A percentile compares a stretch with the other conserved stretches of the same genome.
Evolutionary conservation across 2,329 filamentous ascomycete species (phyloP).

Genomic region (Colletotrichum endophyticum): DNA sequence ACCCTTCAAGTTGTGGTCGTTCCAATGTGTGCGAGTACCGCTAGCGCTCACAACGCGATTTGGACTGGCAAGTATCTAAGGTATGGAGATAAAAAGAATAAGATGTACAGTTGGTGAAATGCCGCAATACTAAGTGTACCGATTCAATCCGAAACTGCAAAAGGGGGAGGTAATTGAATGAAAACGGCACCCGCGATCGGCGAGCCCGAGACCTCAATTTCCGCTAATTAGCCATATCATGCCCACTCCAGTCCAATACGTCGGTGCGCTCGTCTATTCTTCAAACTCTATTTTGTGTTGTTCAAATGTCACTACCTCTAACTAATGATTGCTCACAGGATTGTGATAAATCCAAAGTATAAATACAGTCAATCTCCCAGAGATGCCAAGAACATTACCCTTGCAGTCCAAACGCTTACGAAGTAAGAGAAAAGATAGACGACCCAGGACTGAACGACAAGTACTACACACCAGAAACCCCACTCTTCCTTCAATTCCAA

Average conservation of each 20-base stretch:
- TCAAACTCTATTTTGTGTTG: background rate
- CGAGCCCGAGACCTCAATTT: background rate
- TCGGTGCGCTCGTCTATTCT: background rate
- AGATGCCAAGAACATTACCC: background rate
- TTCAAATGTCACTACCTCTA: background rate
- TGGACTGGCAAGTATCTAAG: accelerated
- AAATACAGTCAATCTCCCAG: background rate
- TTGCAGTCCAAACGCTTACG: background rate
- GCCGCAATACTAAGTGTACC: background rate
- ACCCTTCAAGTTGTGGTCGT: background rate
- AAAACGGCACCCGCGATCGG: background rate
- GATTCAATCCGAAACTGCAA: background rate
- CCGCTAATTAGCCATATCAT: background rate
- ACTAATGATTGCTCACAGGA: background rate
- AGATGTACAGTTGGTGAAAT: background rate
- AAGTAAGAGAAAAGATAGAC: background rate
- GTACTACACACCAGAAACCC: background rate
- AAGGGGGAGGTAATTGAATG: background rate
- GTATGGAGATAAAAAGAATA: accelerated
- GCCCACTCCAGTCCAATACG: background rate
- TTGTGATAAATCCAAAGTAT: background rate
- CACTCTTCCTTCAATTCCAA: background rate
- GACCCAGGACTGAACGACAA: background rate
- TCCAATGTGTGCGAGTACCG: background rate
- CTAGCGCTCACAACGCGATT: background rate